A percentile compares a stretch with the other conserved stretches of the same genome.
phyloP scores from a whole-genome alignment of 2,329 filamentous ascomycete species.

The Hypoxylon rubiginosum region DNA sequence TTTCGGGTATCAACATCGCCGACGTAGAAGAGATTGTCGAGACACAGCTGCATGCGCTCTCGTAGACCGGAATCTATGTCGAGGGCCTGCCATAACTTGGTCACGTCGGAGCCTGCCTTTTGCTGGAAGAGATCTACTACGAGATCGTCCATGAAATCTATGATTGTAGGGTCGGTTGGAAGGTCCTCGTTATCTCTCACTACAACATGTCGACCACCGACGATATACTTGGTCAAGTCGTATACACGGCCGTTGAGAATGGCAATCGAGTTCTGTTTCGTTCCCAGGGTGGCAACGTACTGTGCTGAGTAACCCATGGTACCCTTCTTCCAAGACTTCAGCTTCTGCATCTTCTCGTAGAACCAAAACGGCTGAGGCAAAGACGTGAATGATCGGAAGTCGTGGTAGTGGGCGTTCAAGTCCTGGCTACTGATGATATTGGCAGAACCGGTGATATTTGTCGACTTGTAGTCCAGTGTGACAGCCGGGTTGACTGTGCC shows the following conservation, averaged over 20 bases:
- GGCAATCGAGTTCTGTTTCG: slow-evolving; percentile 75
- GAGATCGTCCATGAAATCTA: slow-evolving; percentile 83
- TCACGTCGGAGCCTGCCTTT: slow-evolving; percentile 82
- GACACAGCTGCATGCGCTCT: slow-evolving; percentile 80
- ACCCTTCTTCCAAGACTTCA: slow-evolving; percentile 88
- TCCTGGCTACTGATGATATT: slow-evolving; percentile 76
- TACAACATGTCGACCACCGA: slow-evolving; percentile 77
- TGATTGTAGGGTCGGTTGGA: slow-evolving; percentile 63
- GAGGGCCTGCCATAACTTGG: slow-evolving; percentile 84
- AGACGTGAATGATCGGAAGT: slow-evolving; percentile 88
- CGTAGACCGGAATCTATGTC: slow-evolving; percentile 69
- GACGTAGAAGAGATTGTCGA: slow-evolving; percentile 95
- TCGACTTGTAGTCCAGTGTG: slow-evolving; percentile 84
- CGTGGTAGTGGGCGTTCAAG: slow-evolving; percentile 84
- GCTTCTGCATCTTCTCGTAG: slow-evolving; percentile 83
- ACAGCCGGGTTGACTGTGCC: slow-evolving; percentile 77
- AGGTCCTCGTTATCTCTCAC: slow-evolving; percentile 66
- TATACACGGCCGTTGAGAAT: slow-evolving; percentile 86
- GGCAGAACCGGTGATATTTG: slow-evolving; percentile 79
- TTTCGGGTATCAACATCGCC: slow-evolving; percentile 92
- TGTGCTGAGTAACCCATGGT: slow-evolving; percentile 84
- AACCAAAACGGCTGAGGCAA: slow-evolving; percentile 93
- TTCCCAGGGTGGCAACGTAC: slow-evolving; percentile 79
- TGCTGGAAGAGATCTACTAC: slow-evolving; percentile 84
- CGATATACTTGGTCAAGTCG: slow-evolving; percentile 86